Evolutionary conservation across 306 rosid genomes (phyloP).

Genomic region (Coriaria nepalensis): DNA sequence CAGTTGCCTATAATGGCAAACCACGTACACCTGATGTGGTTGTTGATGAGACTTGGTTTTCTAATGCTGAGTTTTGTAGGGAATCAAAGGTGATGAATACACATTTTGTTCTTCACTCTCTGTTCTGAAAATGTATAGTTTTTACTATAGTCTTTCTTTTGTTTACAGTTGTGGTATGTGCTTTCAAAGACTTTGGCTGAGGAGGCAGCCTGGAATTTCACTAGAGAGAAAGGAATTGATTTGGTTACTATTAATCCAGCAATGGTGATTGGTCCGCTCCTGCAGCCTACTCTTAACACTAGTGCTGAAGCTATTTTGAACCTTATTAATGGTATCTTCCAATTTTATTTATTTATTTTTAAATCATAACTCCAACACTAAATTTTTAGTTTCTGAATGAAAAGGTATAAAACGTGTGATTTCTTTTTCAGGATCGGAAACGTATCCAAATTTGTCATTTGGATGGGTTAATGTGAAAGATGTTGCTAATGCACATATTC

Average conservation of each 20-base stretch:
- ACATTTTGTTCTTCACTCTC: neutral
- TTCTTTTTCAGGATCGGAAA: constrained; percentile 40
- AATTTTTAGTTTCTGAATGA: neutral
- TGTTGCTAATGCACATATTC: constrained; percentile 68
- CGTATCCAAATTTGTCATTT: constrained; percentile 30
- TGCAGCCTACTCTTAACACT: constrained; percentile 57
- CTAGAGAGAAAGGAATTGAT: constrained; percentile 54
- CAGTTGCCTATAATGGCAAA: constrained; percentile 23
- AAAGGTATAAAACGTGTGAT: neutral
- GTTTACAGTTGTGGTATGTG: constrained; percentile 51
- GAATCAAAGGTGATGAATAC: constrained; percentile 22
- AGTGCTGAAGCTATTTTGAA: constrained; percentile 36
- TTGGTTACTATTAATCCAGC: constrained; percentile 58
- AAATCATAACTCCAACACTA: too few relatives aligned
- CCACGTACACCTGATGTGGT: constrained; percentile 30
- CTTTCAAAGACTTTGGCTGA: constrained; percentile 84
- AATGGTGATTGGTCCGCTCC: constrained; percentile 65
- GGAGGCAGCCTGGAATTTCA: constrained; percentile 84
- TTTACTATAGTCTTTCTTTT: neutral
- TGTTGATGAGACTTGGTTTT: constrained; percentile 45
- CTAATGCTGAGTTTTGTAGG: constrained; percentile 25
- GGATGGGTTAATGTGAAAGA: constrained; percentile 78
- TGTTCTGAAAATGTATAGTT: neutral
- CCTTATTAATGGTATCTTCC: constrained; percentile 41
- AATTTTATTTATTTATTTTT: too few relatives aligned